Base-by-base conservation (phyloP, 352 stramenopile species). In the Thalassiosira mediterranea region DNA sequence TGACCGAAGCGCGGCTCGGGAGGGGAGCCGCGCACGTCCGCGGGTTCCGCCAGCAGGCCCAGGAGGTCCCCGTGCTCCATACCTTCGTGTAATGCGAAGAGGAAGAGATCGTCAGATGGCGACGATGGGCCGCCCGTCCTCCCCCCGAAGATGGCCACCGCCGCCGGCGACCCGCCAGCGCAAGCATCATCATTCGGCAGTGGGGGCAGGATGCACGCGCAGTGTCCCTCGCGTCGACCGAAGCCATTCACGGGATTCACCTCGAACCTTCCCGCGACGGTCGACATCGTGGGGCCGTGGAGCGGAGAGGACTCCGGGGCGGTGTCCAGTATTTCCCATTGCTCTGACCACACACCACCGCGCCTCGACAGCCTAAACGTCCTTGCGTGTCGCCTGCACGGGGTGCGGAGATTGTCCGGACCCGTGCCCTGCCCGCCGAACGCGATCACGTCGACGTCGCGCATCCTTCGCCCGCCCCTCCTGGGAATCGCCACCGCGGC, bases 401-500 rank as follows among this genome's bases (percentile, higher is more conserved):
- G 26, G 29, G 56, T 28, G 7, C 38, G n/a, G 13, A 61, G 15
- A 25, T 59, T 17, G 29, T 59, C 38, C 11, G 88, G 88, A 37
- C 88, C 86, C 15, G 53, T 82, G 42, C 88, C 88, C 58, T 92
- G 89, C 25, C 88, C 88, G 26, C 88, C 88, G 69, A 90, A 85
- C 26, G 81, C 71, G 19, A 86, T 53, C 15, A 92, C 49, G 47
- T 88, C 66, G 3, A 79, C 19, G 57, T 81, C 59, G 28, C 60
- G 21, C 23, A 57, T 40, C 5, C 28, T 23, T 4, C 15, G 11
- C 0, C 46, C 31, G 7, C 32, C 26, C 3, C 37, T 42, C 10
- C 4, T 25, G 8, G 62, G 60, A 38, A 88, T 57, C 1, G 60
- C 75, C 0, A 89, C 76, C 17, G 68, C 62, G 17, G 83, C 73